A percentile compares a stretch with the other conserved stretches of the same genome.
Evolutionary conservation across 139 green algal species (phyloP).

Genomic region (Desmodesmus armatus): DNA sequence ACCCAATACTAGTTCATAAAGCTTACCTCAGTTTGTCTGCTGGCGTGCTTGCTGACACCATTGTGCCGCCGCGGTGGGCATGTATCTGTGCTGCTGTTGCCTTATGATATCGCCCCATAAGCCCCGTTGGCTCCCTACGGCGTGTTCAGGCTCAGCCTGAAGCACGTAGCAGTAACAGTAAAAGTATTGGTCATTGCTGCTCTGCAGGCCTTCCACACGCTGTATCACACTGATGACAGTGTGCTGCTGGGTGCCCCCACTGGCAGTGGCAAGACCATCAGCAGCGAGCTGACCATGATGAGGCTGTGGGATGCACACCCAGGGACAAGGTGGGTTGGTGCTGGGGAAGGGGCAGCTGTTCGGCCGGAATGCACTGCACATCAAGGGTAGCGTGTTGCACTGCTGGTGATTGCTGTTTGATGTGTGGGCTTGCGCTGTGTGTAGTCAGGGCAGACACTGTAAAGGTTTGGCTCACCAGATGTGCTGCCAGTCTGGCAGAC

Average conservation of each 20-base stretch:
- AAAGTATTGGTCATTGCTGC: not conserved
- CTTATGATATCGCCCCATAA: not conserved
- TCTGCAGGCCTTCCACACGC: constrained; percentile 93
- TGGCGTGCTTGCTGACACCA: too few species aligned
- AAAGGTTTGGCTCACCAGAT: too few species aligned
- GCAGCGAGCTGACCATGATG: constrained; percentile 94
- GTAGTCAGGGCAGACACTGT: too few species aligned
- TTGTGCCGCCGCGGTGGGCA: not conserved
- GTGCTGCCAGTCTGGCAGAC: not conserved
- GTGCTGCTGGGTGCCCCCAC: constrained; percentile 97
- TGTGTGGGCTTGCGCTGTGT: too few species aligned
- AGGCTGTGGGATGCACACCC: constrained; percentile 79
- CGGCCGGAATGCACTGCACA: too few species aligned
- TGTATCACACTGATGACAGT: constrained; percentile 97
- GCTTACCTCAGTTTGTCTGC: too few species aligned
- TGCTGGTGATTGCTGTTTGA: too few species aligned
- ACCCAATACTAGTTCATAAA: too few species aligned
- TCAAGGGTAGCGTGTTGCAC: too few species aligned
- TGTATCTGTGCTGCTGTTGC: not conserved
- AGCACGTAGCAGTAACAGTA: not conserved
- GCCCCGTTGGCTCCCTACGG: too few species aligned
- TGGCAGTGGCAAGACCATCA: constrained; percentile 95
- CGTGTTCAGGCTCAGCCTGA: too few species aligned
- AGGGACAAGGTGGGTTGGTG: constrained; percentile 72
- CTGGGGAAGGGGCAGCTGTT: too few species aligned